Base-by-base conservation (phyloP, 441 rosid species). In the Populus hybrid region DNA sequence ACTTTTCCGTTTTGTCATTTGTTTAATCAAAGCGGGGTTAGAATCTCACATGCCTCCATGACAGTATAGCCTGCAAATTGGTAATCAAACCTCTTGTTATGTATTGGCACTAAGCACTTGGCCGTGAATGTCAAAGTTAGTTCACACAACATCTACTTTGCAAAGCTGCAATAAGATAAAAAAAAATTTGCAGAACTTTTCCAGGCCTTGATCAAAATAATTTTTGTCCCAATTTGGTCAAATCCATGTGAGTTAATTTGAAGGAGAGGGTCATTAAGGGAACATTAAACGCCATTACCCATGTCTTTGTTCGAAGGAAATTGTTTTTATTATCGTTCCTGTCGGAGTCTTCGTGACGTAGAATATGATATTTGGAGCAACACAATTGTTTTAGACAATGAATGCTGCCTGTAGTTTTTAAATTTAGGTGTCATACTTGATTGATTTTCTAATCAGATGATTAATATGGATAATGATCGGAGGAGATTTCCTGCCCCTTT, bases 41-140 rank as follows among this genome's bases (percentile, higher is more conserved):
- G 59, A 36, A 18, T 8, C 71, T 77, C 69, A 70, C 32, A 70
- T 77, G 74, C 69, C 10, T 70, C 74, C 79, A 77, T 77, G 74
- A 69, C 61, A 59, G n/a, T 12, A 57, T 35, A 76, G 38, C 26
- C 68, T 69, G 16, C 28, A 23, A 8, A 50, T 23, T 53, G 7
- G 36, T 42, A 75, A 42, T 32, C 50, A 69, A 71, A 61, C 24
- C 35, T 34, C 24, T 35, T 16, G n/a, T 69, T 76, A 20, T 8
- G 30, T 57, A 14, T 21, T 69, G 42, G 50, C 67, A 38, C 68
- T 11, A 2, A 18, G 61, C 24, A 5, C 42, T 3, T n/a, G 12
- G 34, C 8, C 16, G 8, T 2, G 23, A 16, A 42, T 28, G 21
- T 23, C 65, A 59, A n/a, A 59, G 24, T n/a, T 20, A 66, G 2